These are phyloP conservation scores for Kandelia obovata DNA, from an alignment of 345 rosid genomes.

Conservation along the genomic window DNA sequence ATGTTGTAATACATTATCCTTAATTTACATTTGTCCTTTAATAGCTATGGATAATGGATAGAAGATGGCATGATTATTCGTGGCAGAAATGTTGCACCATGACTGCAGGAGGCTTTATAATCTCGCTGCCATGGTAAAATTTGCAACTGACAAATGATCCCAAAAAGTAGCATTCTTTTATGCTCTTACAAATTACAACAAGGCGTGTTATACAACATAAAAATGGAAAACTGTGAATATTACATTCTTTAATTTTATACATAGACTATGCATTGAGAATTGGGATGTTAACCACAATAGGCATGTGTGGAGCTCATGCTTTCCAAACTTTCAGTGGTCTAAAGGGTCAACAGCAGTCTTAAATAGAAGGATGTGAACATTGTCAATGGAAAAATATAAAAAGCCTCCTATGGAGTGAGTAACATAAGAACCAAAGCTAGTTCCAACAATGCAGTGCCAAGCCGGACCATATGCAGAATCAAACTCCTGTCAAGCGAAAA, in stretches of 20 bases:
- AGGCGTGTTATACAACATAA: slow-evolving; percentile 2
- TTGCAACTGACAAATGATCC: not conserved
- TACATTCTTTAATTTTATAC: slow-evolving; percentile 23
- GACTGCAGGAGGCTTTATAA: not conserved
- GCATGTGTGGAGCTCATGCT: not conserved
- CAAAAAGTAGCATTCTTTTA: not conserved
- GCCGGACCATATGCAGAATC: slow-evolving; percentile 88
- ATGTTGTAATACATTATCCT: too few relatives aligned
- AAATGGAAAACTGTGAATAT: slow-evolving; percentile 1
- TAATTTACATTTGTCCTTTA: too few relatives aligned
- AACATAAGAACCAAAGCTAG: slow-evolving; percentile 92
- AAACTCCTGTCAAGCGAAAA: slow-evolving; percentile 56
- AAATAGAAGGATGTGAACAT: slow-evolving; percentile 87
- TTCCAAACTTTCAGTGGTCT: slow-evolving; percentile 39
- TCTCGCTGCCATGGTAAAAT: not conserved
- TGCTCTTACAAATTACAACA: not conserved
- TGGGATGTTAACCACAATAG: slow-evolving; percentile 9
- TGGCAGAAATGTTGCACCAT: not conserved
- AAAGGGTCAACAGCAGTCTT: slow-evolving; percentile 91
- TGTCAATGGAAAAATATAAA: slow-evolving; percentile 86
- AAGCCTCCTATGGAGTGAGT: slow-evolving; percentile 93
- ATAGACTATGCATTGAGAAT: slow-evolving; percentile 10
- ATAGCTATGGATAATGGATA: too few relatives aligned
- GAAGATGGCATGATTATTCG: too few relatives aligned
- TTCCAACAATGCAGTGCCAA: slow-evolving; percentile 98